These are phyloP conservation scores for Hawksworthiomyces lignivorus DNA, from an alignment of 2,329 filamentous ascomycete species.

Conservation along the genomic window DNA sequence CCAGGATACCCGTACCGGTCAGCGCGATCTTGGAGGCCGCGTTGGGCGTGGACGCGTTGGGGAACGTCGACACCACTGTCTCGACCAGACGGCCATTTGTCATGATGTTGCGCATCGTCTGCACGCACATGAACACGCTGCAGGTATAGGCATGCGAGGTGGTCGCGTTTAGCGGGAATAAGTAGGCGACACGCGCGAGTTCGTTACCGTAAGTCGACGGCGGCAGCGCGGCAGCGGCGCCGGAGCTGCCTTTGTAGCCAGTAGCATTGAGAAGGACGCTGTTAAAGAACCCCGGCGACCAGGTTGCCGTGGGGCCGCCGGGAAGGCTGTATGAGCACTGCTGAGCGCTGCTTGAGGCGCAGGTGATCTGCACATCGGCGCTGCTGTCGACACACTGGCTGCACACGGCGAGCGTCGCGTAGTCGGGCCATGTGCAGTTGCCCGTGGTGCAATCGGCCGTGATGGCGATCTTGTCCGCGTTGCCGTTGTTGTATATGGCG, in stretches of 20 bases:
- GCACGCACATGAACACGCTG: slow-evolving; percentile 2
- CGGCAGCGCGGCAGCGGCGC: background rate
- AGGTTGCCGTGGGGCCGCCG: too few relatives aligned
- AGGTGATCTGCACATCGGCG: background rate
- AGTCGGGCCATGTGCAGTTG: slow-evolving; percentile 10
- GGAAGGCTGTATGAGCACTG: too few relatives aligned
- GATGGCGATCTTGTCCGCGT: background rate
- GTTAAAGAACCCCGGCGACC: too few relatives aligned
- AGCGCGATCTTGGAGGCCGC: background rate
- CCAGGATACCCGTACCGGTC: background rate
- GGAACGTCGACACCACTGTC: background rate
- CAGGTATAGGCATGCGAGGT: background rate
- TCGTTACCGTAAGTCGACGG: background rate
- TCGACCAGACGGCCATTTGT: background rate
- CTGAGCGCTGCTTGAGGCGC: too few relatives aligned
- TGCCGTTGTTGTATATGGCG: slow-evolving; percentile 2
- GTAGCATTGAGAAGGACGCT: slow-evolving; percentile 1
- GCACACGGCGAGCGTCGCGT: slow-evolving; percentile 4
- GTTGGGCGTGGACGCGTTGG: background rate
- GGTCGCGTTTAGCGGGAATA: background rate
- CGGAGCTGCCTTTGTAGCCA: background rate
- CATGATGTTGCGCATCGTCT: background rate
- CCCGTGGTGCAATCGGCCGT: slow-evolving; percentile 2
- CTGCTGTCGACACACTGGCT: slow-evolving; percentile 3
- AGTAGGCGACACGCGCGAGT: background rate